phyloP scores from a whole-genome alignment of 352 stramenopile genomes.

The Pythium utonaiense region DNA sequence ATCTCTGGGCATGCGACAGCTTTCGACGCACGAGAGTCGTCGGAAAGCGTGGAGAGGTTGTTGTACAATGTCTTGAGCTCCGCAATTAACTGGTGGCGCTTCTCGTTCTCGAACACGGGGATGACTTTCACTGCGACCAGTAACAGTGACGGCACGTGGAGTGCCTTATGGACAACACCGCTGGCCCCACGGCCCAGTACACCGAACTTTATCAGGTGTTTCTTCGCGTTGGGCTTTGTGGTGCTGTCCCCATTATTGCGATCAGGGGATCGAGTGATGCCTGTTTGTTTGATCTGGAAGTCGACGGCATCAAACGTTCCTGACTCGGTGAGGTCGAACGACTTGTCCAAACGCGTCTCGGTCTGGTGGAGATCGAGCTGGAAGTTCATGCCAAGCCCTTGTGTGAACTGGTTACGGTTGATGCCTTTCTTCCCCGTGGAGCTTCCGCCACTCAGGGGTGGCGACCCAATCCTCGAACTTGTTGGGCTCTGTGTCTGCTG shows the following conservation, averaged over 20 bases:
- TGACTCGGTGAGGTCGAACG: slow-evolving; percentile 77
- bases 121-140: slow-evolving; percentile 91
- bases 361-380: slow-evolving; percentile 67
- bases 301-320: slow-evolving; percentile 77
- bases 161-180: slow-evolving; percentile 85
- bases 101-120: slow-evolving; percentile 87
- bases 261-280: slow-evolving; percentile 61
- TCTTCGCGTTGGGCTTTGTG: slow-evolving; percentile 60
- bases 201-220: slow-evolving; percentile 79
- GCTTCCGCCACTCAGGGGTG: slow-evolving; percentile 29
- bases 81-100: slow-evolving; percentile 83
- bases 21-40: slow-evolving; percentile 38
- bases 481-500: slow-evolving; percentile 45
- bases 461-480: slow-evolving; percentile 32
- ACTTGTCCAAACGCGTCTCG: slow-evolving; percentile 61
- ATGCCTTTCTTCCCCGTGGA: slow-evolving; percentile 67
- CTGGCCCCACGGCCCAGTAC: slow-evolving; percentile 81
- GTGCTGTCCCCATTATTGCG: slow-evolving; percentile 29
- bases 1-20: slow-evolving; percentile 73
- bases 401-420: slow-evolving; percentile 59
- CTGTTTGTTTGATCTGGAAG: slow-evolving; percentile 84
- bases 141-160: slow-evolving; percentile 86
- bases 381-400: slow-evolving; percentile 63
- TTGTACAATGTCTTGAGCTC: slow-evolving; percentile 87
- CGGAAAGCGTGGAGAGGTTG: slow-evolving; percentile 73